Evolutionary conservation across 768 basidiomycete genomes (phyloP).

Genomic region (Mycena polygramma): DNA sequence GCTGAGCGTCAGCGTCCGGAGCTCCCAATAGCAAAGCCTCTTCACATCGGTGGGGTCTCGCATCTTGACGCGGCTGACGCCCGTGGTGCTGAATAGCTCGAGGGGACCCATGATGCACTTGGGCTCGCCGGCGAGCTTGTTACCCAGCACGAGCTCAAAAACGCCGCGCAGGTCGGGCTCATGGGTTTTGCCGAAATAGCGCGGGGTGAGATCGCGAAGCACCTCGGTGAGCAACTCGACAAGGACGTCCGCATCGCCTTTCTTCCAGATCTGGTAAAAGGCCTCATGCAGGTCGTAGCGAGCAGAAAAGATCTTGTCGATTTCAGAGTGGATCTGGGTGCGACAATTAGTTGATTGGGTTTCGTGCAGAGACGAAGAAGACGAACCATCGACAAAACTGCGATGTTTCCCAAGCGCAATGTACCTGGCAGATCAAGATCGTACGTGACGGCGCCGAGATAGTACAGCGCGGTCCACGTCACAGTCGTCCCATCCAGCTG

Average conservation of each 20-base stretch:
- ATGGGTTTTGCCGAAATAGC: background rate
- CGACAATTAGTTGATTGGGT: no score
- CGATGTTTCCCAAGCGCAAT: conserved; percentile 13
- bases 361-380: background rate
- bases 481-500: background rate
- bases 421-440: background rate
- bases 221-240: conserved; percentile 8
- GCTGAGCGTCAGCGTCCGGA: conserved; percentile 18
- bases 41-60: background rate
- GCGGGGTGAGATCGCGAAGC: conserved; percentile 3
- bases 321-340: conserved; percentile 17
- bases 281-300: background rate
- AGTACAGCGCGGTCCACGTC: conserved; percentile 3
- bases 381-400: conserved; percentile 13
- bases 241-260: background rate
- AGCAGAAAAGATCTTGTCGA: conserved; percentile 3
- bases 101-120: background rate
- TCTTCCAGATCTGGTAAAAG: background rate
- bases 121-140: background rate
- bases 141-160: conserved; percentile 23
- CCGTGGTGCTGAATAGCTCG: background rate
- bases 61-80: background rate
- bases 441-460: conserved; percentile 10
- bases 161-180: conserved; percentile 22
- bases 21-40: background rate